These are phyloP conservation scores for Tetragonia tetragonoides DNA, from an alignment of 148 eudicot species.

Conservation along the genomic window DNA sequence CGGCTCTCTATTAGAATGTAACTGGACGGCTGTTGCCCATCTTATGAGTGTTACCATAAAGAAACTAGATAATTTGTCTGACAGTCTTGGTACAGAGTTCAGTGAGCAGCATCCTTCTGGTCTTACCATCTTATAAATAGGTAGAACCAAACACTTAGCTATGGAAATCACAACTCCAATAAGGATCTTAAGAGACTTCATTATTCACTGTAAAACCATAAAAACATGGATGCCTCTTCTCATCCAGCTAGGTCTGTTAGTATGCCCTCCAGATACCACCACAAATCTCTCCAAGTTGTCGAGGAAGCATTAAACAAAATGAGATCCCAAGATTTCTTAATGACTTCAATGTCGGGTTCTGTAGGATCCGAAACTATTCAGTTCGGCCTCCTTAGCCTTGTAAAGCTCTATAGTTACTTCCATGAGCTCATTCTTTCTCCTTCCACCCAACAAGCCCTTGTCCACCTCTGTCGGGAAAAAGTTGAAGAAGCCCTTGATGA, in stretches of 20 bases:
- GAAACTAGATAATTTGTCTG: conserved; percentile 10
- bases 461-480: conserved; percentile 23
- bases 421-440: conserved; percentile 39
- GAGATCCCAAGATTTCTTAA: conserved; percentile 26
- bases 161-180: neutral
- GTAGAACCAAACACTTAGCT: neutral
- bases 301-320: conserved; percentile 45
- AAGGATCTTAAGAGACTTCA: too few species aligned
- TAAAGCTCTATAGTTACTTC: conserved; percentile 39
- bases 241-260: conserved; percentile 44
- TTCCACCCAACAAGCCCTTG: conserved; percentile 30
- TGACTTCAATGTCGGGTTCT: conserved; percentile 2
- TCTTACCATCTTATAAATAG: neutral
- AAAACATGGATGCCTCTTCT: conserved; percentile 22
- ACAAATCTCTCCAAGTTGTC: conserved; percentile 25
- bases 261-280: conserved; percentile 36
- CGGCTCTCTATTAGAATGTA: neutral
- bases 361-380: conserved; percentile 28
- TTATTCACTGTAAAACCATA: neutral
- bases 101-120: neutral
- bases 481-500: conserved; percentile 48
- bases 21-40: neutral
- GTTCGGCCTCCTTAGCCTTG: conserved; percentile 41
- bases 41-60: neutral
- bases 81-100: neutral